Evolutionary conservation across 2,329 filamentous ascomycete species (phyloP).

Genomic region (Bipolaris oryzae): DNA sequence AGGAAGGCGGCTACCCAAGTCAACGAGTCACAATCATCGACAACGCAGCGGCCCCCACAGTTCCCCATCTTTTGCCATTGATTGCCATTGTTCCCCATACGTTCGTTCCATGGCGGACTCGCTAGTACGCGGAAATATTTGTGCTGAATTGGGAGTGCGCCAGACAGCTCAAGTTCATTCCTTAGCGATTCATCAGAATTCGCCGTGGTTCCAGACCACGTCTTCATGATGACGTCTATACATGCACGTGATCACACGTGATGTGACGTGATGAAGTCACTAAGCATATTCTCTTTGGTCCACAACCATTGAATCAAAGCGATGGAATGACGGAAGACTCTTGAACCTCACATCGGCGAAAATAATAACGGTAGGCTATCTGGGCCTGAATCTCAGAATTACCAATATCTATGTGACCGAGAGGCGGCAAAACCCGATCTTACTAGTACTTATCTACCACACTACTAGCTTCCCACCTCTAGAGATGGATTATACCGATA

Average conservation of each 20-base stretch:
- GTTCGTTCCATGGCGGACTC: neutral
- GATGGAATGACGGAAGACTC: neutral
- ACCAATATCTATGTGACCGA: neutral
- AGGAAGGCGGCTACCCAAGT: constrained; percentile 30
- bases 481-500: too few species aligned
- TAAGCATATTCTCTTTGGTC: too few species aligned
- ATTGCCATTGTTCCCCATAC: neutral
- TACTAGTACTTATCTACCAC: too few species aligned
- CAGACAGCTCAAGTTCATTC: neutral
- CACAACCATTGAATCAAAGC: neutral
- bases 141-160: neutral
- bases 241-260: neutral
- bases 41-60: constrained; percentile 13
- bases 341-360: neutral
- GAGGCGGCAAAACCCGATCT: neutral
- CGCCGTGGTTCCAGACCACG: neutral
- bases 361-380: neutral
- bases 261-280: neutral
- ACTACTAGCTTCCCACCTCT: too few species aligned
- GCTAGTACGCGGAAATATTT: neutral
- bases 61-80: constrained; percentile 3
- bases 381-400: neutral
- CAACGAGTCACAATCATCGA: constrained; percentile 34
- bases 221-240: constrained; percentile 1
- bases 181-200: neutral